phyloP scores from a whole-genome alignment of 2,329 filamentous ascomycete genomes.

The Penicillium sp. region DNA sequence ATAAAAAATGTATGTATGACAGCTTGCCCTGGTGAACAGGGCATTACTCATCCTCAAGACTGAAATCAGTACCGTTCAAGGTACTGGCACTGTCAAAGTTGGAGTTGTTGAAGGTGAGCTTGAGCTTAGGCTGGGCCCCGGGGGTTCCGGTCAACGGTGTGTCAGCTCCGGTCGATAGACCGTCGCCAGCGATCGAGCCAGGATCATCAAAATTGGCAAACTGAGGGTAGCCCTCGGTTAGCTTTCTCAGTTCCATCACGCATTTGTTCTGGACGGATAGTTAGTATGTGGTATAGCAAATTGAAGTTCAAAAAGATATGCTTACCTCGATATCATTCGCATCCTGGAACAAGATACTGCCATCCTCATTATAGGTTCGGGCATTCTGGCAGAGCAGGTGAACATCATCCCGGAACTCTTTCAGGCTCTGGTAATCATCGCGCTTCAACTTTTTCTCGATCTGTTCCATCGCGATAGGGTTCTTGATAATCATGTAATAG shows the following conservation, averaged over 20 bases:
- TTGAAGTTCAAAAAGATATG: conserved; percentile 10
- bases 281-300: not conserved
- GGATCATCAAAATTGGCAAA: conserved; percentile 58
- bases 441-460: conserved; percentile 95
- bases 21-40: not conserved
- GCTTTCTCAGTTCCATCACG: conserved; percentile 54
- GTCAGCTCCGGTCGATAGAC: conserved; percentile 50
- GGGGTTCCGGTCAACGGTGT: conserved; percentile 64
- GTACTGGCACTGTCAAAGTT: conserved; percentile 37
- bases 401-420: conserved; percentile 80
- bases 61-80: conserved; percentile 33
- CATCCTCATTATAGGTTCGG: conserved; percentile 94
- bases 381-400: conserved; percentile 85
- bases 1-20: conserved; percentile 1
- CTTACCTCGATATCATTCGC: conserved; percentile 89
- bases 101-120: conserved; percentile 60
- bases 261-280: conserved; percentile 46
- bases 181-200: conserved; percentile 49
- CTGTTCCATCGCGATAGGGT: conserved; percentile 93
- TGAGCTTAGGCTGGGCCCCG: conserved; percentile 62
- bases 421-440: conserved; percentile 81
- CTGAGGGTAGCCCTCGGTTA: conserved; percentile 56
- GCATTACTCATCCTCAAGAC: conserved; percentile 31
- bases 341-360: conserved; percentile 86
- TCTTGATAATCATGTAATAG: conserved; percentile 91